Evolutionary conservation across 768 basidiomycete species (phyloP).

Genomic region (Mycena crocata): DNA sequence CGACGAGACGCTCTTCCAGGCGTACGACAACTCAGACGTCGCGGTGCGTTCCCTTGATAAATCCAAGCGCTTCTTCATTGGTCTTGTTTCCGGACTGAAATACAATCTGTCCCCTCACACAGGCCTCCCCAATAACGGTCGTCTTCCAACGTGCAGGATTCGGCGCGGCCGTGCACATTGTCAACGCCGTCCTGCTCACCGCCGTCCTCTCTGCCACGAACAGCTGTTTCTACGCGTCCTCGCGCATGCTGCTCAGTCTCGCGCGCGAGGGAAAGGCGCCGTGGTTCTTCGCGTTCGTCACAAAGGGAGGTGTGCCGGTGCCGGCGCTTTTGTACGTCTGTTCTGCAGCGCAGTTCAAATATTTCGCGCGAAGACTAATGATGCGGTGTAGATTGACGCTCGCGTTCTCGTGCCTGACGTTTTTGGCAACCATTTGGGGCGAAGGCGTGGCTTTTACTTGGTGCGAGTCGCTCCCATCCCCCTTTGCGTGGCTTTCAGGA

Average conservation of each 20-base stretch:
- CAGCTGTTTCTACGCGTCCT: conserved; percentile 74
- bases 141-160: conserved; percentile 73
- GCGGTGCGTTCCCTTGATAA: conserved; percentile 58
- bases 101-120: no score
- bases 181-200: conserved; percentile 76
- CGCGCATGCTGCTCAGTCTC: conserved; percentile 70
- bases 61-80: conserved; percentile 27
- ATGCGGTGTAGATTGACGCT: conserved; percentile 53
- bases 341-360: no score
- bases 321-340: conserved; percentile 65
- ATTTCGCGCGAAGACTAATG: no score
- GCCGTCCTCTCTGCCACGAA: conserved; percentile 74
- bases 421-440: conserved; percentile 70
- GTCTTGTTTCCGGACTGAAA: background rate
- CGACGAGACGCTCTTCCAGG: conserved; percentile 47
- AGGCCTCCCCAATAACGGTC: conserved; percentile 71
- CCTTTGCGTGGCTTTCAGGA: background rate
- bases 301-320: conserved; percentile 71
- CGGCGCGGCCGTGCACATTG: conserved; percentile 68
- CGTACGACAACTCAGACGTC: conserved; percentile 46
- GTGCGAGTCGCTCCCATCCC: conserved; percentile 40
- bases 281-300: conserved; percentile 71
- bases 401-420: conserved; percentile 60
- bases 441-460: conserved; percentile 65
- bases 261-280: conserved; percentile 76